A percentile compares a stretch with the other conserved stretches of the same genome.
Evolutionary conservation across 2,329 filamentous ascomycete species (phyloP).

Genomic region (Byssochlamys sp.): DNA sequence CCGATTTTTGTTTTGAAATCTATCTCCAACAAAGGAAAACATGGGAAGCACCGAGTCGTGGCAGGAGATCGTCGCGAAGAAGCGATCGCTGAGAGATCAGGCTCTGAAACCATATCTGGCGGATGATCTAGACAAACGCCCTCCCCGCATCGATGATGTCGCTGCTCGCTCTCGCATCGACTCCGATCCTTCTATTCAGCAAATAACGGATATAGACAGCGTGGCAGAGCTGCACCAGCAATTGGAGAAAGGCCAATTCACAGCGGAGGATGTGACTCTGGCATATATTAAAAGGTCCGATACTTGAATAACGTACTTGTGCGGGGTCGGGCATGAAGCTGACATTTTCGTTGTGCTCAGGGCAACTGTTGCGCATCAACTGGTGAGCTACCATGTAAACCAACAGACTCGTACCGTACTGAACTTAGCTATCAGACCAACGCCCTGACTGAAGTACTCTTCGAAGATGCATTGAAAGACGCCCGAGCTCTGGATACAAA

Average conservation of each 20-base stretch:
- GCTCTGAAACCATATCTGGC: conserved; percentile 20
- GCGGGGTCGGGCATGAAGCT: conserved; percentile 5
- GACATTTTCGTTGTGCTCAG: conserved; percentile 5
- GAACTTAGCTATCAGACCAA: conserved; percentile 20
- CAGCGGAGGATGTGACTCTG: conserved; percentile 18
- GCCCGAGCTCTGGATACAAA: conserved; percentile 21
- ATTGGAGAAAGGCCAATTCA: conserved; percentile 15
- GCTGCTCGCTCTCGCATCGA: conserved; percentile 15
- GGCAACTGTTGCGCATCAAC: conserved; percentile 17
- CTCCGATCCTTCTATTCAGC: conserved; percentile 12
- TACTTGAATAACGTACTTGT: conserved; percentile 3
- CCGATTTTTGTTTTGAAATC: neutral
- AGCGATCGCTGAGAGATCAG: conserved; percentile 17
- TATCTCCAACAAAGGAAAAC: neutral
- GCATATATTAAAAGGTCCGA: conserved; percentile 27
- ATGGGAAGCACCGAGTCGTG: conserved; percentile 12
- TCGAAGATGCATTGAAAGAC: conserved; percentile 23
- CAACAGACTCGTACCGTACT: neutral
- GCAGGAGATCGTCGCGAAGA: conserved; percentile 21
- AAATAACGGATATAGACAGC: conserved; percentile 24
- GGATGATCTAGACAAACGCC: conserved; percentile 16
- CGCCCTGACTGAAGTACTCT: conserved; percentile 27
- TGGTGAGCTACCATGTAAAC: conserved; percentile 8
- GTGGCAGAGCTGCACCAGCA: conserved; percentile 12
- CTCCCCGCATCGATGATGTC: conserved; percentile 14